Conservation (phyloP, 768 basidiomycete genomes). For the Suillus hirtellus region DNA sequence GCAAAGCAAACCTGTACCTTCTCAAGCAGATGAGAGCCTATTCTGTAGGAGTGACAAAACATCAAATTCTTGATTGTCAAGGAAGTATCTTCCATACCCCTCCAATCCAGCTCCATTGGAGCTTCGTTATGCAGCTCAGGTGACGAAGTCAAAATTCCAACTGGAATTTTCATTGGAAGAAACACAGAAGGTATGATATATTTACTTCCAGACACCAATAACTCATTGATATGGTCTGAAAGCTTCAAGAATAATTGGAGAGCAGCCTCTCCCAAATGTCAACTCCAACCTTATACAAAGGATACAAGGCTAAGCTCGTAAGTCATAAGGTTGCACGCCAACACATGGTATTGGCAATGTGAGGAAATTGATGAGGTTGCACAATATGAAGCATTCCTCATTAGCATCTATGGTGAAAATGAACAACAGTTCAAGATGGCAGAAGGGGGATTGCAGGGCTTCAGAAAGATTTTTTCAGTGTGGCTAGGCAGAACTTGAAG, state of each 20-base stretch:
- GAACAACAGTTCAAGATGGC: not conserved
- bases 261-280: not conserved
- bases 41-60: too few relatives aligned
- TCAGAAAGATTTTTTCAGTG: not conserved
- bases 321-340: not conserved
- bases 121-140: not conserved
- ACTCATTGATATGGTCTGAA: not conserved
- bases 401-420: not conserved
- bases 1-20: too few relatives aligned
- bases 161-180: not conserved
- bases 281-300: not conserved
- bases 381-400: not conserved
- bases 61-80: not conserved
- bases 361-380: not conserved
- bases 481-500: not conserved
- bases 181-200: not conserved
- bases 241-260: not conserved
- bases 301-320: not conserved
- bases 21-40: too few relatives aligned
- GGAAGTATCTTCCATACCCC: not conserved
- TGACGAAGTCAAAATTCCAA: not conserved
- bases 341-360: not conserved
- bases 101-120: not conserved
- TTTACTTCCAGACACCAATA: not conserved
- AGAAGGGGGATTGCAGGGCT: not conserved